Evolutionary conservation across 768 basidiomycete species (phyloP), one percentile per base, ranked within the genome.

Genomic region (Clathrus columnatus): DNA sequence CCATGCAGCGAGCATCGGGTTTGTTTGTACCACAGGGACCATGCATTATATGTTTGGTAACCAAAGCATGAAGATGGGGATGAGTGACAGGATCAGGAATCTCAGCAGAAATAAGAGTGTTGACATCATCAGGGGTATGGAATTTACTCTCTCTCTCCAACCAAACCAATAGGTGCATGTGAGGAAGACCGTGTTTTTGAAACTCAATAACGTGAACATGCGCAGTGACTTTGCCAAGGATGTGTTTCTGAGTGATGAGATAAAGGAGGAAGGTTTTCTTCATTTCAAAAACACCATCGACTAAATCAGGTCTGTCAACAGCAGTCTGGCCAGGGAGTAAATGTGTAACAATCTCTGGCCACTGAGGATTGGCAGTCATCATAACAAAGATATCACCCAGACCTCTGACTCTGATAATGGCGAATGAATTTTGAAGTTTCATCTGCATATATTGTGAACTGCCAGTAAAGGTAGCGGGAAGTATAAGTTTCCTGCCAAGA

Each of bases 181-280:
- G 79, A 24, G 80, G 80, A 7, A 50, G 28, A 20, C 78, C 76
- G 0, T 74, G 62, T 56, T 82, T 82, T 61, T 82, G 80, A 60
- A 80, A 83, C 58, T 84, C 77, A 51, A 80, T 79, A 10, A 72
- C 73, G 54, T 78, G 77, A 0, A 82, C 72, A 55, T 70, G 64
- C 2, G 73, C 80, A 30, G 70, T 71, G 5, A 65, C 56, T 0
- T 55, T 10, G 0, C 79, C 80, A 67, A 78, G 71, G 42, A 75
- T 64, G 7, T 24, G 16, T 65, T 70, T 24, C 16, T 65, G 63
- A 7, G 32, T 21, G 43, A 82, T 69, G 21, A 68, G 65, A 1
- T 71, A 30, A 0, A 77, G 20, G 1, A 76, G 48, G 0, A 65
- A 11, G 7, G 70, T 57, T 36, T 69, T 69, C 62, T 80, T 79